Evolutionary conservation across 1,284 basidiomycete species (phyloP).

Genomic region (Ustilago curta): DNA sequence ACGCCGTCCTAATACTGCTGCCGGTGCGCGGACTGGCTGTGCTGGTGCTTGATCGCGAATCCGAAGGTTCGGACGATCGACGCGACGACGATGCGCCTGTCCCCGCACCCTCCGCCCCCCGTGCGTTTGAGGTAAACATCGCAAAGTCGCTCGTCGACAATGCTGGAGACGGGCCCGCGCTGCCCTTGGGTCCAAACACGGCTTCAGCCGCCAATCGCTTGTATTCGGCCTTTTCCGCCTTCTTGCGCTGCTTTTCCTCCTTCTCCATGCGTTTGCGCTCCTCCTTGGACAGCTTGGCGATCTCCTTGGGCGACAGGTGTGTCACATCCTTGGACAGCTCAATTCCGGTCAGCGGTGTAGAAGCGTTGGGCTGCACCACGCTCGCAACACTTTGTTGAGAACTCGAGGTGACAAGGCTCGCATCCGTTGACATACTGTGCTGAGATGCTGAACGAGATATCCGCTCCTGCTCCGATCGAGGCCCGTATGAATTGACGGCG

Average conservation of each 20-base stretch:
- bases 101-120: neutral
- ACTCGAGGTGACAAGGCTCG: constrained; percentile 7
- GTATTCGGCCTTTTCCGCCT: constrained; percentile 50
- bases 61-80: constrained; percentile 25
- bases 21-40: constrained; percentile 45
- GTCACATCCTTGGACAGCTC: constrained; percentile 36
- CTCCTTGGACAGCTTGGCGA: constrained; percentile 45
- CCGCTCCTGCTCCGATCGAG: constrained; percentile 33
- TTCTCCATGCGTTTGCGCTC: constrained; percentile 43
- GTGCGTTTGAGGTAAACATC: constrained; percentile 29
- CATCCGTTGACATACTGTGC: constrained; percentile 27
- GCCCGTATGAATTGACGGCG: constrained; percentile 45
- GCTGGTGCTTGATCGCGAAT: constrained; percentile 40
- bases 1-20: constrained; percentile 34
- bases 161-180: constrained; percentile 27
- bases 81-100: constrained; percentile 14
- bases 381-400: constrained; percentile 23
- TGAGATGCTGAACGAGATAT: constrained; percentile 34
- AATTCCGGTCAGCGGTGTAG: constrained; percentile 32
- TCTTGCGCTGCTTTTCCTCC: constrained; percentile 48
- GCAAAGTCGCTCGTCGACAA: constrained; percentile 42
- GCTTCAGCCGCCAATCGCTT: constrained; percentile 49
- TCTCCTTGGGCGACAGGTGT: constrained; percentile 40
- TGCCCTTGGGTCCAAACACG: constrained; percentile 53
- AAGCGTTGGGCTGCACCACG: constrained; percentile 2